Evolutionary conservation across 305 asterid species (phyloP).

Genomic region (Rubia occidens): DNA sequence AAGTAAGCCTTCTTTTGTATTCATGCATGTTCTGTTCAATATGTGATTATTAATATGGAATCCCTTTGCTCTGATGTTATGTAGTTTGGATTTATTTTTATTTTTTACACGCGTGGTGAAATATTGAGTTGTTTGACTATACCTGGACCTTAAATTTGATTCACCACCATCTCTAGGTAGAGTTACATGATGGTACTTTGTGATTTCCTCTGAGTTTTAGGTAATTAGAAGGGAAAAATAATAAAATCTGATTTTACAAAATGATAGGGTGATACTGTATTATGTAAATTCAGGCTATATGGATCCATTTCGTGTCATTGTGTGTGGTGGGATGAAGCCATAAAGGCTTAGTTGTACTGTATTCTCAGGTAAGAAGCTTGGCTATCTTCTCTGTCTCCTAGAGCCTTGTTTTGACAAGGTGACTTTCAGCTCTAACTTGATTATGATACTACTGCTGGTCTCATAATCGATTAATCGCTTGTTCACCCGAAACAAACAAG

Average conservation of each 20-base stretch:
- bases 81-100: background rate
- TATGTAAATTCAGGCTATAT: background rate
- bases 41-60: background rate
- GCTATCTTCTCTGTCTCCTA: background rate
- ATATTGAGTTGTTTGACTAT: too few species aligned
- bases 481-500: background rate
- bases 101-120: too few species aligned
- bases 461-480: background rate
- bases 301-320: background rate
- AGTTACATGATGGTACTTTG: too few species aligned
- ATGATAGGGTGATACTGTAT: background rate
- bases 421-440: background rate
- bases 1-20: conserved; percentile 7
- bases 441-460: background rate
- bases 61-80: background rate
- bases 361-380: background rate
- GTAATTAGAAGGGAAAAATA: too few species aligned
- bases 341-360: background rate
- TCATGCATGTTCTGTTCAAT: background rate
- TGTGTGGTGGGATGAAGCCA: background rate
- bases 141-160: background rate
- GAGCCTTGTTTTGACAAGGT: background rate
- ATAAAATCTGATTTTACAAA: too few species aligned
- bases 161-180: too few species aligned
- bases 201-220: too few species aligned